Conservation (phyloP, 106 monocot species). For the Dioscorea dumetorum region DNA sequence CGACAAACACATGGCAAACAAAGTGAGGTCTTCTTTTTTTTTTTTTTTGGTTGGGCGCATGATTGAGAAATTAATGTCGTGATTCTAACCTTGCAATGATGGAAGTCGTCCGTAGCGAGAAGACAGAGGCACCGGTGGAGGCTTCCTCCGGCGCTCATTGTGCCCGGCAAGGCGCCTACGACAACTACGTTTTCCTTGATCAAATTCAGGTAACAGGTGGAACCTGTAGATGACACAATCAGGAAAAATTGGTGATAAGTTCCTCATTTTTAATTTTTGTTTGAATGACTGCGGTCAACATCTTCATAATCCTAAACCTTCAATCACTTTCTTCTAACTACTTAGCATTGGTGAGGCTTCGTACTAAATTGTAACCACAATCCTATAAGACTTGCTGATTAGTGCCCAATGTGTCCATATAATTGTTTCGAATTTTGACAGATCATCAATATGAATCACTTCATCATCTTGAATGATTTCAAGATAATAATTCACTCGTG, state of each 20-base stretch:
- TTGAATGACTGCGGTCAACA: background rate
- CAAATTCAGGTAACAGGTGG: conserved; percentile 57
- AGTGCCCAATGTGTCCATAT: no score
- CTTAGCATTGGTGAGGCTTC: background rate
- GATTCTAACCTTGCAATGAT: conserved; percentile 42
- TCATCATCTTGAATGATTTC: no score
- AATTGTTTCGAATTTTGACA: no score
- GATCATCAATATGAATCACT: no score
- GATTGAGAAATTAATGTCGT: background rate
- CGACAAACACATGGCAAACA: background rate
- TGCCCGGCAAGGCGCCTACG: conserved; percentile 60
- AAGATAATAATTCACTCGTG: no score
- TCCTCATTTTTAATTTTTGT: background rate
- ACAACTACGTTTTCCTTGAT: conserved; percentile 69
- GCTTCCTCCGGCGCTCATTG: conserved; percentile 52
- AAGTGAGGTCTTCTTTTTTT: background rate
- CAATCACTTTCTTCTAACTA: background rate
- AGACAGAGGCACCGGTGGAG: conserved; percentile 42
- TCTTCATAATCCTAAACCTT: background rate
- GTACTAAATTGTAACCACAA: no score
- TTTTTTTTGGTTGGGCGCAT: background rate
- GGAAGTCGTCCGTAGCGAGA: conserved; percentile 39
- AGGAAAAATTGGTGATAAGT: background rate
- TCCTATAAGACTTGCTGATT: no score
- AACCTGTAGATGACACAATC: conserved; percentile 26